These are phyloP conservation scores for Penicillium freii DNA, from an alignment of 2,329 filamentous ascomycete genomes.

Conservation along the genomic window DNA sequence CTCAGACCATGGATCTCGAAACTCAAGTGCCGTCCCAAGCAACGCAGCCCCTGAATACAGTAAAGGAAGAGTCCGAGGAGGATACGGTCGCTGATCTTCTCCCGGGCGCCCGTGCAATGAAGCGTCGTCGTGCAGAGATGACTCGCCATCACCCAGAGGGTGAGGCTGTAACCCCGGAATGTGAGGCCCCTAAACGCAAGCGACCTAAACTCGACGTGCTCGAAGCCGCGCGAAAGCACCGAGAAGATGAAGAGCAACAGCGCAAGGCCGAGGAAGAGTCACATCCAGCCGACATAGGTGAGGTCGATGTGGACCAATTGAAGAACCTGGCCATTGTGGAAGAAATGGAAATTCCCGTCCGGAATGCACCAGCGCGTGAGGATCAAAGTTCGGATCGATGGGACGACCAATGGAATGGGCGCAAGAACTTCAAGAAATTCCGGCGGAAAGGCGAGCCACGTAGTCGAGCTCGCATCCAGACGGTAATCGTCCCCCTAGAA, in stretches of 20 bases:
- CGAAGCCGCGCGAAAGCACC: slow-evolving; percentile 57
- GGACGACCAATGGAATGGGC: slow-evolving; percentile 87
- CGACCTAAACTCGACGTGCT: slow-evolving; percentile 66
- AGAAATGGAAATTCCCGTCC: slow-evolving; percentile 62
- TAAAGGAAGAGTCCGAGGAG: slow-evolving; percentile 41
- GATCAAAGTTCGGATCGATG: slow-evolving; percentile 62
- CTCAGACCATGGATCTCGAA: slow-evolving; percentile 24
- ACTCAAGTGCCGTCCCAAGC: slow-evolving; percentile 21
- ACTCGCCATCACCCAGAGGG: slow-evolving; percentile 48
- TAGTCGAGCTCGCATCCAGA: slow-evolving; percentile 46
- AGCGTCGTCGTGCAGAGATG: slow-evolving; percentile 68
- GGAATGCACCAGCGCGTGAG: slow-evolving; percentile 31
- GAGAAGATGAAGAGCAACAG: slow-evolving; percentile 56
- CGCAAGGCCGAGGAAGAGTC: slow-evolving; percentile 53
- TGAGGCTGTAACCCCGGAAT: slow-evolving; percentile 20
- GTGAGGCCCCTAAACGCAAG: slow-evolving; percentile 45
- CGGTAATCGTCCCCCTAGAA: slow-evolving; percentile 68
- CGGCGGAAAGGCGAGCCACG: slow-evolving; percentile 36
- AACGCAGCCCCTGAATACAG: slow-evolving; percentile 27
- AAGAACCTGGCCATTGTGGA: slow-evolving; percentile 73
- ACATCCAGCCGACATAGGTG: slow-evolving; percentile 54
- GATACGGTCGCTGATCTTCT: slow-evolving; percentile 70
- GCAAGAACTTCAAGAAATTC: slow-evolving; percentile 96
- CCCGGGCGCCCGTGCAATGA: slow-evolving; percentile 73
- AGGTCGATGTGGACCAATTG: slow-evolving; percentile 69